Evolutionary conservation across 345 rosid genomes (phyloP), one percentile per base, ranked within the genome.

Genomic region (Linum usitatissimum): DNA sequence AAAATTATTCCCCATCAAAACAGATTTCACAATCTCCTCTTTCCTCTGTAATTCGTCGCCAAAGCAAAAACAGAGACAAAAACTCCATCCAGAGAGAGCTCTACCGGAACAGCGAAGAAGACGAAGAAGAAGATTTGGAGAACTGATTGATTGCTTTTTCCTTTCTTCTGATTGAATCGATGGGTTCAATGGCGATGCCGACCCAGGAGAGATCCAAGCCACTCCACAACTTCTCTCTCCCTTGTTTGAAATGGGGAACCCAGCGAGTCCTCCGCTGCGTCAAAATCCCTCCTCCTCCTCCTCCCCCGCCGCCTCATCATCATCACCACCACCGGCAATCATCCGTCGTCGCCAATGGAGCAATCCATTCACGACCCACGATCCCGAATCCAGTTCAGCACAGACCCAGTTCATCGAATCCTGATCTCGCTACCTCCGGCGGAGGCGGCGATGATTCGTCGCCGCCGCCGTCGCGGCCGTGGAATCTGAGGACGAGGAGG

Each of bases 141-240:
- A 6, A 38, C 4, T 59, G 48, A 60, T n/a, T 54, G 34, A 4
- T 30, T 39, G 60, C 5, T 39, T 23, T 7, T 34, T 34, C 8
- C 8, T 34, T 34, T 34, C 6, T 36, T 40, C 49, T 20, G 55
- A 57, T 18, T 38, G 19, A 39, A n/a, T 17, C 34, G 48, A 6
- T 4, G 14, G 30, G 18, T 61, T 34, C 42, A 20, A 64, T 64
- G 68, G 65, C 68, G 5, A 59, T 57, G 63, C 13, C 71, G 36
- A 36, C 72, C 3, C 70, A 76, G 10, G 77, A 73, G 54, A 78
- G 79, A 79, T 79, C 86, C 20, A 82, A 79, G 42, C 76, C 80
- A 54, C 87, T 80, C 19, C 84, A 82, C 53, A 82, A 80, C 84
- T 82, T 80, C 79, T 71, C 82, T 53, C 78, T 80, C 54, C 84